A percentile compares a stretch with the other conserved stretches of the same genome.
Conservation (phyloP, 768 basidiomycete genomes). For the Kwoniella sp. region DNA sequence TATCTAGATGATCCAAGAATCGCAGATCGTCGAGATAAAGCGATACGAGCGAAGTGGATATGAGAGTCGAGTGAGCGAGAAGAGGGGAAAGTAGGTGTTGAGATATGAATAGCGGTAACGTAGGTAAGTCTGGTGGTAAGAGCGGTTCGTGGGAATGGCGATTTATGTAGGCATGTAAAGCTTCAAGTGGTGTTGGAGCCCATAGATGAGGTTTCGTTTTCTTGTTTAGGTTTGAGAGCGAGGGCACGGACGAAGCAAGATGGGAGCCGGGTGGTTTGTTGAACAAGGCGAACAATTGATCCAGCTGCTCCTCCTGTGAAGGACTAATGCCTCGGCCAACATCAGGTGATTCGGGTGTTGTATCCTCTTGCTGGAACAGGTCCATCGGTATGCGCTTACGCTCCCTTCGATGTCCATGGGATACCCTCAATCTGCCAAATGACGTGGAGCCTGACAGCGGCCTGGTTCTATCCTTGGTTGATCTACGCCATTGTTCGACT, state of each 20-base stretch:
- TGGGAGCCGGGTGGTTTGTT: slow-evolving; percentile 33
- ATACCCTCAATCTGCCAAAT: slow-evolving; percentile 3
- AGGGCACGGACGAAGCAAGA: background rate
- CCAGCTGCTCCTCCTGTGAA: slow-evolving; percentile 4
- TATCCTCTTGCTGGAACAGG: slow-evolving; percentile 11
- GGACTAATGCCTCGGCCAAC: too few species aligned
- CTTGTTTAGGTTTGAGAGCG: too few species aligned
- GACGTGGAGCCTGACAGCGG: slow-evolving; percentile 21
- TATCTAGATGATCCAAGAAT: slow-evolving; percentile 65
- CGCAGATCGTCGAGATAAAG: slow-evolving; percentile 74
- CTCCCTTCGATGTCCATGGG: slow-evolving; percentile 18
- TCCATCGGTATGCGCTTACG: slow-evolving; percentile 34
- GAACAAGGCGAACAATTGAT: slow-evolving; percentile 29
- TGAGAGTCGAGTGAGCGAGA: slow-evolving; percentile 58
- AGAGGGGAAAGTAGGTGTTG: slow-evolving; percentile 69
- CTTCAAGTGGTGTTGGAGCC: slow-evolving; percentile 31
- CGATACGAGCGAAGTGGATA: slow-evolving; percentile 63
- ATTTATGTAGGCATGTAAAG: slow-evolving; percentile 28
- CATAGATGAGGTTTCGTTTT: slow-evolving; percentile 27
- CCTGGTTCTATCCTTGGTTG: slow-evolving; percentile 13
- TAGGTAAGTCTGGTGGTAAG: slow-evolving; percentile 66
- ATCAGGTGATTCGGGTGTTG: too few species aligned
- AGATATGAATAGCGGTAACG: slow-evolving; percentile 62
- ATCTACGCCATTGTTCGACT: slow-evolving; percentile 32
- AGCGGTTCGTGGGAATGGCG: slow-evolving; percentile 60